phyloP scores from a whole-genome alignment of 306 rosid species.

The Pyrus pyrifolia region DNA sequence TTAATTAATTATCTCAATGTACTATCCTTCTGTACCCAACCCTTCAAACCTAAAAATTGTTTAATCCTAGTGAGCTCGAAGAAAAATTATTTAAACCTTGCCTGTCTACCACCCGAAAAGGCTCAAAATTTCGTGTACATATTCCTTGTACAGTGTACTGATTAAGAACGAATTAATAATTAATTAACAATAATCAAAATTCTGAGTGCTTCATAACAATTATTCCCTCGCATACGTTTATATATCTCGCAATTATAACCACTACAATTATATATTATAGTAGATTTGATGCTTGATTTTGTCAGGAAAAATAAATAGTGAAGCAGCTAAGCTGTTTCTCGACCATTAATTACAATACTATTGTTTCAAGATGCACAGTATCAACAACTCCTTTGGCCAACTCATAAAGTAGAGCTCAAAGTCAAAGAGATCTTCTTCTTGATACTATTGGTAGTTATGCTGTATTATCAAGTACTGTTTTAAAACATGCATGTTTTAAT shows the following conservation, averaged over 20 bases:
- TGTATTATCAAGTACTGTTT: slow-evolving; percentile 7
- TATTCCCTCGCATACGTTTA: not conserved
- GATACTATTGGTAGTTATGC: slow-evolving; percentile 11
- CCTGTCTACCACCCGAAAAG: not conserved
- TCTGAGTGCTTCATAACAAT: not conserved
- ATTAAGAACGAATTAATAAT: not conserved
- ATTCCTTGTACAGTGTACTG: not conserved
- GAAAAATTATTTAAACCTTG: not conserved
- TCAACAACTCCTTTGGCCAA: slow-evolving; percentile 11
- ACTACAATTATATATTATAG: not conserved
- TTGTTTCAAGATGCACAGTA: not conserved
- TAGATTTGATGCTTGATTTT: not conserved
- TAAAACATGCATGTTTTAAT: not conserved
- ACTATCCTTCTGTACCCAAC: not conserved
- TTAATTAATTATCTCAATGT: not conserved
- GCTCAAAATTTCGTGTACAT: not conserved
- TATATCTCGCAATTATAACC: not conserved
- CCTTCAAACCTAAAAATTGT: not conserved
- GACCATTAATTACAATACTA: not conserved
- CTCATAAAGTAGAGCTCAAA: slow-evolving; percentile 11
- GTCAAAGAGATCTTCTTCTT: slow-evolving; percentile 4
- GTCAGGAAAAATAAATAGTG: slow-evolving; percentile 3
- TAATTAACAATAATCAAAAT: not conserved
- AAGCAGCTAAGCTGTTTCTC: slow-evolving; percentile 7
- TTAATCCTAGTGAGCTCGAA: not conserved